These are phyloP conservation scores for Colletotrichum lini DNA, from an alignment of 2,329 filamentous ascomycete genomes.

Conservation along the genomic window DNA sequence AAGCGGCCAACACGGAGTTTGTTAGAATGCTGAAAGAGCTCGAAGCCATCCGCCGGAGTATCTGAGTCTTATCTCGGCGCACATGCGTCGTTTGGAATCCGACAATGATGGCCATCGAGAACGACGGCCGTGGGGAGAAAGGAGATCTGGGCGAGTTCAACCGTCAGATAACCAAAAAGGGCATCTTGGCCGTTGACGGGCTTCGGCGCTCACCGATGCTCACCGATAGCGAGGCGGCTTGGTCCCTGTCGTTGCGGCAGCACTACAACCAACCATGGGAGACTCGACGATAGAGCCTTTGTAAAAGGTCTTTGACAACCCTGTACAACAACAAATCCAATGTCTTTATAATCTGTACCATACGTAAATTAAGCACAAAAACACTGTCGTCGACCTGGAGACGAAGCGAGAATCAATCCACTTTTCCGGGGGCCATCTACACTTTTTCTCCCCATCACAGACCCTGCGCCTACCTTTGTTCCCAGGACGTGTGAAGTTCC, in stretches of 20 bases:
- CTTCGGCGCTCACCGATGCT: conserved; percentile 27
- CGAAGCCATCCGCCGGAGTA: conserved; percentile 23
- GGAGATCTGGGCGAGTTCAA: conserved; percentile 10
- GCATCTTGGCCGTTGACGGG: not conserved
- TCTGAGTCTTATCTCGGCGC: conserved; percentile 3
- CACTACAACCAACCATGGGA: not conserved
- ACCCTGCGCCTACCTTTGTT: not conserved
- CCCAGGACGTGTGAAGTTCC: not conserved
- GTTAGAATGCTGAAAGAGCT: conserved; percentile 46
- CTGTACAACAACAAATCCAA: conserved; percentile 8
- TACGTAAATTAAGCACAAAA: not conserved
- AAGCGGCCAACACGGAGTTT: conserved; percentile 49
- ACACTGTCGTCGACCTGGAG: not conserved
- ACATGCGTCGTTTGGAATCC: not conserved
- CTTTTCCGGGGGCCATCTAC: not conserved
- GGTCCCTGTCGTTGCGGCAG: not conserved
- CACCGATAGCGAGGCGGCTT: not conserved
- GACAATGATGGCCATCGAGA: not conserved
- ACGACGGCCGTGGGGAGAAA: not conserved
- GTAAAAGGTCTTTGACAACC: not conserved
- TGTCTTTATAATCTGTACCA: conserved; percentile 1
- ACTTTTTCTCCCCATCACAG: not conserved
- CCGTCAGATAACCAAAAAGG: not conserved
- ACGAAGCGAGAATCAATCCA: not conserved
- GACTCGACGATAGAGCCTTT: not conserved